Evolutionary conservation across 306 rosid species (phyloP), one percentile per base, ranked within the genome.

Genomic region (Casuarina equisetifolia): DNA sequence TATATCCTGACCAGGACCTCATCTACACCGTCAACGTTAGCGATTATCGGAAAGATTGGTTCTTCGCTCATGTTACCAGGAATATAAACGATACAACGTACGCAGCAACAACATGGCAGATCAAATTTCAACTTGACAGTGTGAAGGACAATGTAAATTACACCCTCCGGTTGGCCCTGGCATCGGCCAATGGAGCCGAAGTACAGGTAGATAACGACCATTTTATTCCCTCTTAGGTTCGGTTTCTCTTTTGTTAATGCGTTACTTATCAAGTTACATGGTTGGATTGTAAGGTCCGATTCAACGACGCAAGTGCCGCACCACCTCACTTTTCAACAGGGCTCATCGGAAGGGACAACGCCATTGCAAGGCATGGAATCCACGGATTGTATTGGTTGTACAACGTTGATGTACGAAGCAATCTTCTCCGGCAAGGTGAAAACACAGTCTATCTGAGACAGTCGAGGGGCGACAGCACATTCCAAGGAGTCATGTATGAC

Each of bases 301-400:
- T 91, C 46, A 94, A 94, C 52, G 16, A 85, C 16, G 63, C 11
- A 9, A 76, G n/a, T 0, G 62, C 16, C 3, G 0, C 32, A 4
- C 35, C 5, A 9, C 79, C 85, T 0, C 57, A 62, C 69, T 88
- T 81, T 58, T 25, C 81, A 44, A 90, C 93, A 1, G 80, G 85
- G 15, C 44, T 36, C 50, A 85, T 89, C 2, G 98, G 94, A 0
- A 71, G 2, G 12, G 98, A 92, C 86, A 94, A 79, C 20, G 93
- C 89, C 11, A 89, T 94, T 39, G 90, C 98, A 15, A 90, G 98
- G 64, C 98, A 94, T 54, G 96, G 96, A 4, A 88, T 89, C 9
- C 94, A 94, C 68, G 98, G 98, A 7, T 70, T 91, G 78, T 79
- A 89, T 62, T 74, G 84, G 75, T 17, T 85, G 42, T 88, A 69